Conservation (phyloP, 2,329 filamentous ascomycete genomes). For the Aureobasidium melanogenum region DNA sequence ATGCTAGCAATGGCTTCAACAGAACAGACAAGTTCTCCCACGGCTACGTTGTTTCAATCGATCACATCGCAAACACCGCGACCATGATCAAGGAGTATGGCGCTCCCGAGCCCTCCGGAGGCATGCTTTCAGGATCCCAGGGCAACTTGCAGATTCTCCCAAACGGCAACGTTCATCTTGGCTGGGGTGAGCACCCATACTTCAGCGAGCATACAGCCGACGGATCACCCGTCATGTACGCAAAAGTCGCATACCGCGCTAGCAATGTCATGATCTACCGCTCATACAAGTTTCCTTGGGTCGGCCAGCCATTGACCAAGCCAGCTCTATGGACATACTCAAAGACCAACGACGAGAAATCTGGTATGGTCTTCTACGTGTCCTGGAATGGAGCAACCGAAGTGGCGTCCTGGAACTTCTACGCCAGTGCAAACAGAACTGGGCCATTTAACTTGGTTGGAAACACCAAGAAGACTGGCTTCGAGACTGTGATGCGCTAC, state of each 20-base stretch:
- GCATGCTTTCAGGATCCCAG: constrained; percentile 42
- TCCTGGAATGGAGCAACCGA: constrained; percentile 46
- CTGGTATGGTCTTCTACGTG: constrained; percentile 39
- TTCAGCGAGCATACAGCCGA: constrained; percentile 37
- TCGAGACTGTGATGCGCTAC: constrained; percentile 33
- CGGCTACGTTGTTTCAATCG: constrained; percentile 39
- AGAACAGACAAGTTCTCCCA: constrained; percentile 30
- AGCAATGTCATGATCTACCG: constrained; percentile 45
- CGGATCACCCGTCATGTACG: constrained; percentile 46
- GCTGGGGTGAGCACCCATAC: constrained; percentile 43
- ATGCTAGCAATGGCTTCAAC: constrained; percentile 42
- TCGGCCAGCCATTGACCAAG: constrained; percentile 37
- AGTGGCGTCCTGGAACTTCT: constrained; percentile 43
- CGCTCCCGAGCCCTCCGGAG: constrained; percentile 37
- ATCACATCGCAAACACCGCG: constrained; percentile 36
- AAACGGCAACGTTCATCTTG: constrained; percentile 46
- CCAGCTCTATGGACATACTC: constrained; percentile 30
- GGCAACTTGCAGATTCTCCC: constrained; percentile 47
- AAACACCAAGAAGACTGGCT: constrained; percentile 32
- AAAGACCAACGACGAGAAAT: constrained; percentile 22
- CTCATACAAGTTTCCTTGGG: constrained; percentile 46
- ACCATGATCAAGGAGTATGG: constrained; percentile 39
- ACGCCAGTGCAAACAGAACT: constrained; percentile 27
- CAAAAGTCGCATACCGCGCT: constrained; percentile 34
- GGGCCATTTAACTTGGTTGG: constrained; percentile 32